phyloP scores from a whole-genome alignment of 192 early-diverging fungal genomes.

The Umbelopsis vinacea region DNA sequence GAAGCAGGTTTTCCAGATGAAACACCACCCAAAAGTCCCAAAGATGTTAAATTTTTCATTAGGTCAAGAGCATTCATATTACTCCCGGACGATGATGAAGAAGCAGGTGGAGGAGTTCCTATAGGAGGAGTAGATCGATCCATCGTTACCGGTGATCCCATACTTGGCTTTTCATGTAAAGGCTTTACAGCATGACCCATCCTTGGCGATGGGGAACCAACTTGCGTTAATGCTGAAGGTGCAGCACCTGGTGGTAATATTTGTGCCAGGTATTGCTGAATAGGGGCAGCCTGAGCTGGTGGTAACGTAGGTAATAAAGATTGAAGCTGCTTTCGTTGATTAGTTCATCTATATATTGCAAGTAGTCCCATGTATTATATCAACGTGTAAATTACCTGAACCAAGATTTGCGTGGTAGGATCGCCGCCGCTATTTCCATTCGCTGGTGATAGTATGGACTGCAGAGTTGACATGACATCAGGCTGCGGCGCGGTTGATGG shows the following conservation, averaged over 20 bases:
- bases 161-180: neutral
- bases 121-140: slow-evolving; percentile 4
- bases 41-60: slow-evolving; percentile 29
- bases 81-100: neutral
- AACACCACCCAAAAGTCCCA: slow-evolving; percentile 26
- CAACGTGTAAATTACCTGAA: slow-evolving; percentile 26
- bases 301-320: slow-evolving; percentile 38
- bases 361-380: neutral
- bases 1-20: neutral
- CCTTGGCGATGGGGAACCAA: neutral
- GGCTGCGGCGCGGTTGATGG: neutral
- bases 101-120: slow-evolving; percentile 3
- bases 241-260: slow-evolving; percentile 18
- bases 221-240: neutral
- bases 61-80: slow-evolving; percentile 29
- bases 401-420: slow-evolving; percentile 30
- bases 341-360: neutral
- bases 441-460: slow-evolving; percentile 17
- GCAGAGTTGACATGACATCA: slow-evolving; percentile 22
- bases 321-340: slow-evolving; percentile 28
- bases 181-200: neutral
- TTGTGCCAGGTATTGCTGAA: slow-evolving; percentile 38
- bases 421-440: neutral
- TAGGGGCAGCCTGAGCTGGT: slow-evolving; percentile 29
- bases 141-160: neutral